Evolutionary conservation across 768 basidiomycete genomes (phyloP).

Genomic region (Pulveroboletus sp.): DNA sequence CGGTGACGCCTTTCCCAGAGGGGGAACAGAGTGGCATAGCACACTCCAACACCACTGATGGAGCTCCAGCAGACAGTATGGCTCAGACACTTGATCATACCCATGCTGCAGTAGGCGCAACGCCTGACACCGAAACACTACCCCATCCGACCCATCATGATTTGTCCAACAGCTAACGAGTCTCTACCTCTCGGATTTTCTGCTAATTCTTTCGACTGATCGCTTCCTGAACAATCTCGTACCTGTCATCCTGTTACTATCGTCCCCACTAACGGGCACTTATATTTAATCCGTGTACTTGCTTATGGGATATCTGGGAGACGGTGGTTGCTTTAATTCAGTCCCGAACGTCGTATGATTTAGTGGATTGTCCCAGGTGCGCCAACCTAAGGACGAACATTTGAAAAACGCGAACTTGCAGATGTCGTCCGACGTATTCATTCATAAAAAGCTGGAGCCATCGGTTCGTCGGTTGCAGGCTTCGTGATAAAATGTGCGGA

Average conservation of each 20-base stretch:
- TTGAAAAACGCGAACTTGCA: no score
- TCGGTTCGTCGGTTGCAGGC: neutral
- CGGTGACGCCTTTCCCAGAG: neutral
- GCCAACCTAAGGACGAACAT: no score
- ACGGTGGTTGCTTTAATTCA: neutral
- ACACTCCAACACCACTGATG: neutral
- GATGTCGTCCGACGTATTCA: neutral
- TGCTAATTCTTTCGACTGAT: neutral
- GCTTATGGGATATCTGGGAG: neutral
- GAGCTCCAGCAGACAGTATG: neutral
- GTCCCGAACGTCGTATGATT: no score
- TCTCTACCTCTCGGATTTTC: neutral
- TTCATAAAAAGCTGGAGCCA: neutral
- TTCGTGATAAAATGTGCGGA: no score
- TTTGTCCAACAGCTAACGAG: conserved; percentile 6
- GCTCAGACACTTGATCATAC: neutral
- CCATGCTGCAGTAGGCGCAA: neutral
- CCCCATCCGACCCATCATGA: neutral
- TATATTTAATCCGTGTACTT: neutral
- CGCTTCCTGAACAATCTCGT: neutral
- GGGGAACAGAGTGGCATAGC: conserved; percentile 2
- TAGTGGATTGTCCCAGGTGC: no score
- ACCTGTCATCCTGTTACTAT: neutral
- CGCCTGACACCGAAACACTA: neutral
- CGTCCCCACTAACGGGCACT: neutral